Conservation (phyloP, 768 basidiomycete species). For the Kondoa malvinella region DNA sequence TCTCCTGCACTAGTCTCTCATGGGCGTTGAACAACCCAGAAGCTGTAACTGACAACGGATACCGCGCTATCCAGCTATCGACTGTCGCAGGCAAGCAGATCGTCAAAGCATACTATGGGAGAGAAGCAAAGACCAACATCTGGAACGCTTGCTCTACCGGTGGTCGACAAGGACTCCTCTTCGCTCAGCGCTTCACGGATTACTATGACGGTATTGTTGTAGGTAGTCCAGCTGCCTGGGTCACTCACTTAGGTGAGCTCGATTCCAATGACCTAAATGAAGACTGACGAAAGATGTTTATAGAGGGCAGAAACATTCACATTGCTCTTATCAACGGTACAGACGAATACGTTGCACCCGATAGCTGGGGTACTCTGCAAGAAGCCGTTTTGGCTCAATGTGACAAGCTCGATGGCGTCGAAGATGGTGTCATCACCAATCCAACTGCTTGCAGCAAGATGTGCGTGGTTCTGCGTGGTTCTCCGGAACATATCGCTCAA, state of each 20-base stretch:
- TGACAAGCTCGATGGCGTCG: not conserved
- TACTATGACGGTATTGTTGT: not conserved
- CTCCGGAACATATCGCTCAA: not conserved
- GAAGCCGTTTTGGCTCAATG: not conserved
- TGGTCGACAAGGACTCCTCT: not conserved
- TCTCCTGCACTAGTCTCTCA: not conserved
- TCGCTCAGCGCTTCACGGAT: not conserved
- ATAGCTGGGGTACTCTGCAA: not conserved
- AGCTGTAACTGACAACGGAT: not conserved
- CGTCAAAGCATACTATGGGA: not conserved
- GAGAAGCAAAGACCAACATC: not conserved
- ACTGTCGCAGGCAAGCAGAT: not conserved
- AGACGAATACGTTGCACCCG: not conserved
- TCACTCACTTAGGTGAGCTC: not conserved
- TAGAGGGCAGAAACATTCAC: not conserved
- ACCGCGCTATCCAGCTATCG: not conserved
- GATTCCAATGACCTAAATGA: not conserved
- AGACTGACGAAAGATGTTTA: not conserved
- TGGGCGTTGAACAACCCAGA: not conserved
- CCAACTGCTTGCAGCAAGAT: not conserved
- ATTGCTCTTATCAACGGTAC: not conserved
- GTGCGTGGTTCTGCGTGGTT: not conserved
- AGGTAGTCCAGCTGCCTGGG: not conserved
- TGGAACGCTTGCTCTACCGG: not conserved
- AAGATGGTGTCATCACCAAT: not conserved